phyloP scores from a whole-genome alignment of 805 yeast genomes.

The Citeromyces nyonsensis region DNA sequence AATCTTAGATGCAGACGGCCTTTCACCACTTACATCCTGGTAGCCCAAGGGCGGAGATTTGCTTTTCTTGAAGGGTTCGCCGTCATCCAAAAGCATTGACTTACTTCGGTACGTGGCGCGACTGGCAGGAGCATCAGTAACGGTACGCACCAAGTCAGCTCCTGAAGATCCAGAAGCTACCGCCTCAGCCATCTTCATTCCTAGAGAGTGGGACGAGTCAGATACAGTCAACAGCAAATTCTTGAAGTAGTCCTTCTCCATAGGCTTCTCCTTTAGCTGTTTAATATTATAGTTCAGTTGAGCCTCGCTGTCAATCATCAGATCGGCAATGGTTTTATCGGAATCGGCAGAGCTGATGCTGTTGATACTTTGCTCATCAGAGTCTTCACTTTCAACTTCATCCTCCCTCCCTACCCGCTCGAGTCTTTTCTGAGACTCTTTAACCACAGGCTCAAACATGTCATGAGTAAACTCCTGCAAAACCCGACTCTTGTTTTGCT shows the following conservation, averaged over 20 bases:
- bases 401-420: background rate
- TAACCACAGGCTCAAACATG: background rate
- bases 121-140: constrained; percentile 22
- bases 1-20: too few species aligned
- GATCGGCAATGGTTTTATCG: constrained; percentile 5
- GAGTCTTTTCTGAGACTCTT: background rate
- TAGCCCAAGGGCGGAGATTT: too few species aligned
- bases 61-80: too few species aligned
- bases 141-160: constrained; percentile 21
- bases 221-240: constrained; percentile 13
- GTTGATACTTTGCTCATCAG: constrained; percentile 7
- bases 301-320: constrained; percentile 11
- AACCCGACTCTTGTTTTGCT: constrained; percentile 1
- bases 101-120: constrained; percentile 8
- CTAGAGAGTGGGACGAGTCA: constrained; percentile 15
- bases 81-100: constrained; percentile 14
- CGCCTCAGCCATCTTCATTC: constrained; percentile 18
- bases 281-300: constrained; percentile 10
- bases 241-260: constrained; percentile 13
- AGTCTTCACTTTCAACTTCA: background rate
- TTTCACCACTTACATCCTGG: too few species aligned
- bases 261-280: constrained; percentile 8
- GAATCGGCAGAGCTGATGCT: constrained; percentile 3
- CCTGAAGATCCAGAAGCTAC: constrained; percentile 19
- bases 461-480: background rate